These are phyloP conservation scores for Cokeromyces recurvatus DNA, from an alignment of 371 early-diverging fungal species.

Conservation along the genomic window DNA sequence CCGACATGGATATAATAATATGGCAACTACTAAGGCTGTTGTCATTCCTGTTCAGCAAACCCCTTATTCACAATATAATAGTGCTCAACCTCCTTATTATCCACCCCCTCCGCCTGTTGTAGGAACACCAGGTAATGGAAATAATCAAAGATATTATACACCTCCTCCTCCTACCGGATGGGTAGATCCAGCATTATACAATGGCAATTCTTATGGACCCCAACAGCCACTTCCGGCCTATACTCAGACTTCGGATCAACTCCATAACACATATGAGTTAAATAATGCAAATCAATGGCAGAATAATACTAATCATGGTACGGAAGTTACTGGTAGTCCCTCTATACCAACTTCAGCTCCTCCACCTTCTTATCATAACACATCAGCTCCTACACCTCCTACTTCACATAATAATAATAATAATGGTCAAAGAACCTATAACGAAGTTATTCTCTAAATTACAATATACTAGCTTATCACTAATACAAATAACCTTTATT, in stretches of 20 bases:
- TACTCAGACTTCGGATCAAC: conserved; percentile 3
- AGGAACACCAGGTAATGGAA: conserved; percentile 11
- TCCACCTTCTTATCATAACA: no score
- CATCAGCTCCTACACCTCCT: not conserved
- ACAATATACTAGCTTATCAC: no score
- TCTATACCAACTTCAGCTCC: no score
- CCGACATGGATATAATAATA: conserved; percentile 17
- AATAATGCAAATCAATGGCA: conserved; percentile 17
- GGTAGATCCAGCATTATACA: conserved; percentile 53
- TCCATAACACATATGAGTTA: conserved; percentile 8
- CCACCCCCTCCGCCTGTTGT: conserved; percentile 25
- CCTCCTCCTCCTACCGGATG: conserved; percentile 28
- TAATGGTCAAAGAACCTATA: no score
- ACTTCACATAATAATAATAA: no score
- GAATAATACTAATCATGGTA: not conserved
- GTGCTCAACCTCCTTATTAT: conserved; percentile 18
- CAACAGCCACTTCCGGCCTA: conserved; percentile 18
- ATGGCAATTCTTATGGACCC: conserved; percentile 26
- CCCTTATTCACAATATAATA: conserved; percentile 14
- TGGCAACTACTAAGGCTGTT: conserved; percentile 12
- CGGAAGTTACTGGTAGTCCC: not conserved
- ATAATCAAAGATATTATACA: conserved; percentile 4
- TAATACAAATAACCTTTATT: no score
- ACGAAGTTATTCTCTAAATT: no score
- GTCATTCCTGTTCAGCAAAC: conserved; percentile 17